Conservation (phyloP, 257 asterid genomes). For the Penstemon barbatus region DNA sequence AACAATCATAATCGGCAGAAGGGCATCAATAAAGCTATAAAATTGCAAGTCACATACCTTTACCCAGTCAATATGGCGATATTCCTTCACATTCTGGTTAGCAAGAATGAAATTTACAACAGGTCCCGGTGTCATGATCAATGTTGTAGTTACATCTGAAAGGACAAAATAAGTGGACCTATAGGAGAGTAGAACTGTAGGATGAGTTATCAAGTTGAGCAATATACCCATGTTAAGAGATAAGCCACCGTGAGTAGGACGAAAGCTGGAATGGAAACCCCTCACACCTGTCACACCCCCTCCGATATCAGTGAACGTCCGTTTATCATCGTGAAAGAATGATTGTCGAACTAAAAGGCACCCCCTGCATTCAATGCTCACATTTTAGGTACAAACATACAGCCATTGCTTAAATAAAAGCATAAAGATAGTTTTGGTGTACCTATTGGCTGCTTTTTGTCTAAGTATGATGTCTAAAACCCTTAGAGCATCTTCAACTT, state of each 20-base stretch:
- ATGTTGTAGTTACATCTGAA: slow-evolving; percentile 85
- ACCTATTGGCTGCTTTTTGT: slow-evolving; percentile 91
- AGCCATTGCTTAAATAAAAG: slow-evolving; percentile 13
- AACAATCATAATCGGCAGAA: slow-evolving; percentile 22
- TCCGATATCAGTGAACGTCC: slow-evolving; percentile 72
- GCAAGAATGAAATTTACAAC: slow-evolving; percentile 74
- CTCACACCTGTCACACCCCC: slow-evolving; percentile 70
- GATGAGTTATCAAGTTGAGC: slow-evolving; percentile 23
- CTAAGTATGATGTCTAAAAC: slow-evolving; percentile 79
- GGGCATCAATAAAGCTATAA: slow-evolving; percentile 14
- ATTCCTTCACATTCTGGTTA: slow-evolving; percentile 75
- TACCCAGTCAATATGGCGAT: slow-evolving; percentile 74
- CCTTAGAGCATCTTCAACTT: slow-evolving; percentile 66
- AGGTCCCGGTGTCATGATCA: slow-evolving; percentile 89
- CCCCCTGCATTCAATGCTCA: slow-evolving; percentile 58
- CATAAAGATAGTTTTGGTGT: slow-evolving; percentile 18
- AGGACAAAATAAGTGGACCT: slow-evolving; percentile 28
- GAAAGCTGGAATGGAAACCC: slow-evolving; percentile 84
- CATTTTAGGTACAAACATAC: slow-evolving; percentile 34
- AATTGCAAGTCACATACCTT: slow-evolving; percentile 46
- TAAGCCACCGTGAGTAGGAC: slow-evolving; percentile 71
- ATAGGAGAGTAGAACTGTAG: slow-evolving; percentile 1
- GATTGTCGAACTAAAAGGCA: slow-evolving; percentile 86
- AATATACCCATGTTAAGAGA: slow-evolving; percentile 77
- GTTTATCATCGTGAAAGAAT: slow-evolving; percentile 74